Evolutionary conservation across 495 filamentous ascomycete genomes (phyloP).

Genomic region (Corynascus novoguineensis): DNA sequence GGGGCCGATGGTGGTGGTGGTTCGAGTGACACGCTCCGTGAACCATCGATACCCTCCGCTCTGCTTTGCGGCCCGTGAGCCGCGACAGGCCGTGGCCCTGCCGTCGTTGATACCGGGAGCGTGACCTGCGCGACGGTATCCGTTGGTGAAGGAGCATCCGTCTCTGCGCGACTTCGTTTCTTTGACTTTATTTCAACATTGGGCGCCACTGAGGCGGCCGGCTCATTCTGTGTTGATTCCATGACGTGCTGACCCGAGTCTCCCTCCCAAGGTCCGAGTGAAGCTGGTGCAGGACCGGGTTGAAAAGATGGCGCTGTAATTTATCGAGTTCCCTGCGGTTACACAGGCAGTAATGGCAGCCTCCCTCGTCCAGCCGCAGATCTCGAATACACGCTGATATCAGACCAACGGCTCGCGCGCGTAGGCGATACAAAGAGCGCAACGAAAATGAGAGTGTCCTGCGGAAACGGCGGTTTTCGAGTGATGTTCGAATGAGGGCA

Average conservation of each 20-base stretch:
- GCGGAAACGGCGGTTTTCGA: too few relatives aligned
- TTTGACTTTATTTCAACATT: not conserved
- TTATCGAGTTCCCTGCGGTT: not conserved
- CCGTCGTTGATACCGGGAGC: not conserved
- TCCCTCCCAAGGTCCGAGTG: not conserved
- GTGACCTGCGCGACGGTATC: not conserved
- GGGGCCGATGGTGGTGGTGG: not conserved
- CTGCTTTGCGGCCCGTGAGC: not conserved
- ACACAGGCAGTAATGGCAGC: not conserved
- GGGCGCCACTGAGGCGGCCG: conserved; percentile 7
- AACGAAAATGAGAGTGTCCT: not conserved
- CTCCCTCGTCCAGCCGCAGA: not conserved
- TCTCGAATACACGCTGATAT: not conserved
- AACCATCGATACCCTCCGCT: not conserved
- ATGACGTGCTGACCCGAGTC: conserved; percentile 2
- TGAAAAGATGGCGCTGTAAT: not conserved
- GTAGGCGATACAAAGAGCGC: not conserved
- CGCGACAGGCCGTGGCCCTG: not conserved
- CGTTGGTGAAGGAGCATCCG: conserved; percentile 3
- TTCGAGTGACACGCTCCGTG: conserved; percentile 1
- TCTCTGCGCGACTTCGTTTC: conserved; percentile 10
- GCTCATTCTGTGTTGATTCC: conserved; percentile 10
- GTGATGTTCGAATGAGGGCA: too few relatives aligned
- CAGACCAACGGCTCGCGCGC: not conserved
- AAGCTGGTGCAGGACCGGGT: not conserved